phyloP scores from a whole-genome alignment of 495 filamentous ascomycete genomes.

The Chlorociboria aeruginascens region DNA sequence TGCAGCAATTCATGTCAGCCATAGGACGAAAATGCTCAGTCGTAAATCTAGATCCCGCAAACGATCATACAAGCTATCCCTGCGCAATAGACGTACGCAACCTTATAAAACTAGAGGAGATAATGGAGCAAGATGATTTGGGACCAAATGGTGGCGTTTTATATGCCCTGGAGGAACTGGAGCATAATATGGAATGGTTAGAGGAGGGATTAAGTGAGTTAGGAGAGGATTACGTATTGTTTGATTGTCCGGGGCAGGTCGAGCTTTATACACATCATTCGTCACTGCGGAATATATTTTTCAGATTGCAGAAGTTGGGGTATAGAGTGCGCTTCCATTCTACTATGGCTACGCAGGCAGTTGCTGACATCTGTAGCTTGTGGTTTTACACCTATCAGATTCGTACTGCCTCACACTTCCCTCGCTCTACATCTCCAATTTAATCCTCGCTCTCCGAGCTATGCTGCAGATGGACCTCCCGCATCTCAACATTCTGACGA shows the following conservation, averaged over 20 bases:
- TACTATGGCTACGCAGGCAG: constrained; percentile 1
- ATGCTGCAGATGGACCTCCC: constrained; percentile 98
- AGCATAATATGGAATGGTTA: constrained; percentile 83
- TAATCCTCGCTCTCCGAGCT: constrained; percentile 81
- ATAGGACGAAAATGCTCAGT: constrained; percentile 90
- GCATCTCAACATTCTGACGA: constrained; percentile 89
- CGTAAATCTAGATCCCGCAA: constrained; percentile 94
- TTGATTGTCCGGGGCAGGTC: constrained; percentile 94
- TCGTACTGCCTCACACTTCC: constrained; percentile 84
- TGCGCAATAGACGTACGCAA: constrained; percentile 86
- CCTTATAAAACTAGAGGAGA: constrained; percentile 79
- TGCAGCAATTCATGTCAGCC: constrained; percentile 94
- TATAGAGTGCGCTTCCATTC: constrained; percentile 58
- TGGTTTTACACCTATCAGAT: constrained; percentile 82
- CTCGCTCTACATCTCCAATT: constrained; percentile 85
- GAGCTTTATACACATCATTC: constrained; percentile 93
- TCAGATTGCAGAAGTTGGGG: constrained; percentile 76
- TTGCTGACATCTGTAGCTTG: constrained; percentile 45
- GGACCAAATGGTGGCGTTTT: constrained; percentile 88
- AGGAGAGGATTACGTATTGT: constrained; percentile 84
- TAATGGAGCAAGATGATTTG: constrained; percentile 85
- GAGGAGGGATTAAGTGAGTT: constrained; percentile 65
- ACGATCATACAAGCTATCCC: constrained; percentile 69
- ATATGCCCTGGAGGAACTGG: constrained; percentile 91
- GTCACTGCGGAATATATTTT: constrained; percentile 83